Percentiles rank a stretch among this genome's conserved stretches.
Evolutionary conservation across 257 asterid species (phyloP).

Genomic region (Ocimum tenuiflorum): DNA sequence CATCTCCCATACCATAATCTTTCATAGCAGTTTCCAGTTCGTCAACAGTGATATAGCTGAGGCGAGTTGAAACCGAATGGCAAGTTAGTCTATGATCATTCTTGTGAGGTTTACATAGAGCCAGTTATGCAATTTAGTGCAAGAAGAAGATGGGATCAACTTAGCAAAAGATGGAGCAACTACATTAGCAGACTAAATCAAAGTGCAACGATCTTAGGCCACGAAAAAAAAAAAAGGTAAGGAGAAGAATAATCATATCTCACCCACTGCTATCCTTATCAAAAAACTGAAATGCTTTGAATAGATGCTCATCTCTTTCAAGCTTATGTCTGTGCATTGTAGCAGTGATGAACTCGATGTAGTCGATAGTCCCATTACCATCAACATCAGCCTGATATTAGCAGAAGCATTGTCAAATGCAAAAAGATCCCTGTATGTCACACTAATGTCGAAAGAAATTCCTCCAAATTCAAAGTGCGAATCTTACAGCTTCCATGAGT

Average conservation of each 20-base stretch:
- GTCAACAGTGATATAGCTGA: conserved; percentile 69
- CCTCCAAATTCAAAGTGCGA: background rate
- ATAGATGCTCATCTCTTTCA: conserved; percentile 52
- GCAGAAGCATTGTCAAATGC: too few species aligned
- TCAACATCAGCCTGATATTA: conserved; percentile 49
- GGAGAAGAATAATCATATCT: background rate
- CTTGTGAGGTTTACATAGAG: too few species aligned
- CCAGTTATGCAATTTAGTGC: too few species aligned
- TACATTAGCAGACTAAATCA: too few species aligned
- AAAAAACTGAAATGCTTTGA: conserved; percentile 44
- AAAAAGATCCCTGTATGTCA: too few species aligned
- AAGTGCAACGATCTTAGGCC: too few species aligned
- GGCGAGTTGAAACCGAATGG: background rate
- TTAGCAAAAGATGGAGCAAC: background rate
- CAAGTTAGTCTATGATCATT: background rate
- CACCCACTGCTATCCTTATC: conserved; percentile 62
- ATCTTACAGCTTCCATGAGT: conserved; percentile 88
- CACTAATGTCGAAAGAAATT: background rate
- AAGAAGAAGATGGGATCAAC: background rate
- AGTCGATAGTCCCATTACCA: conserved; percentile 55
- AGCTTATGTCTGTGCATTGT: conserved; percentile 64
- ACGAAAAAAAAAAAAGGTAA: too few species aligned
- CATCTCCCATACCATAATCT: conserved; percentile 83
- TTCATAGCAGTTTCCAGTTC: conserved; percentile 77
- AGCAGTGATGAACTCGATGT: conserved; percentile 60